Conservation (phyloP, 768 basidiomycete genomes). For the Boletus reticuloceps region DNA sequence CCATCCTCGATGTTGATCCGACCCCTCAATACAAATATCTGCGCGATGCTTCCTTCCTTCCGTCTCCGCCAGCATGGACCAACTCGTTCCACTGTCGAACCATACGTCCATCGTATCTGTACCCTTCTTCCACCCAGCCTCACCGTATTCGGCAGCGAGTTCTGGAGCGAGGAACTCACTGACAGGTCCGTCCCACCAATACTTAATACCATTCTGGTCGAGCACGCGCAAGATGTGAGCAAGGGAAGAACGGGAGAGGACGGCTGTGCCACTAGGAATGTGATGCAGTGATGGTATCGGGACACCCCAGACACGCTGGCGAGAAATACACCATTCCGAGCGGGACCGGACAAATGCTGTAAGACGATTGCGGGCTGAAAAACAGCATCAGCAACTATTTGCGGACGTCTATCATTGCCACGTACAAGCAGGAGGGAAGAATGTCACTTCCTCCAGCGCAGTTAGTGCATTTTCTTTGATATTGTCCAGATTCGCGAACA, state of each 20-base stretch:
- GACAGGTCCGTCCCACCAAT: constrained; percentile 91
- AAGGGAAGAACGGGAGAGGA: constrained; percentile 64
- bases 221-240: constrained; percentile 77
- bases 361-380: constrained; percentile 79
- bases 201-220: constrained; percentile 64
- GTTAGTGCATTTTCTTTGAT: constrained; percentile 76
- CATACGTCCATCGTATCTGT: constrained; percentile 99
- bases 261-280: constrained; percentile 53
- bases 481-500: constrained; percentile 90
- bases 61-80: constrained; percentile 67
- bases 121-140: constrained; percentile 66
- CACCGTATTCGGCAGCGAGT: constrained; percentile 45
- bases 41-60: constrained; percentile 49
- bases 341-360: constrained; percentile 83
- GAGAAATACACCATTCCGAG: constrained; percentile 98
- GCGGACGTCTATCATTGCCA: constrained; percentile 9
- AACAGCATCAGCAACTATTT: neutral
- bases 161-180: constrained; percentile 75
- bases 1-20: constrained; percentile 98
- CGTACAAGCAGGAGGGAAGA: constrained; percentile 76
- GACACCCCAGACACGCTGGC: constrained; percentile 96
- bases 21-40: constrained; percentile 91
- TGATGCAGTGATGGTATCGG: constrained; percentile 90
- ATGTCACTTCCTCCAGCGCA: constrained; percentile 67
- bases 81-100: constrained; percentile 97